Evolutionary conservation across 2,329 filamentous ascomycete genomes (phyloP).

Genomic region (Cytospora piceicola): DNA sequence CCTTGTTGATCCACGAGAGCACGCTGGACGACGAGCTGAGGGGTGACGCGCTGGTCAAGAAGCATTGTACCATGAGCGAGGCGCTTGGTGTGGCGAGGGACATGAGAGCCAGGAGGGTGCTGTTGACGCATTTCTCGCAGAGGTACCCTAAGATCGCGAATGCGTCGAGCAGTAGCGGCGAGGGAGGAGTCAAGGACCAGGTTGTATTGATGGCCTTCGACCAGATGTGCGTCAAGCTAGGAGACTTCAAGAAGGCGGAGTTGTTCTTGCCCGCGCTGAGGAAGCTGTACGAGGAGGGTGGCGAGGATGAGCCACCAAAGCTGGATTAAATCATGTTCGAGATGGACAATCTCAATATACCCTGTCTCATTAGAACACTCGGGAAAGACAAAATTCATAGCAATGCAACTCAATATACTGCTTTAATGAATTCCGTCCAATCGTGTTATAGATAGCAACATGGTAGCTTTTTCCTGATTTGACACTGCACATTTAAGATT

Average conservation of each 20-base stretch:
- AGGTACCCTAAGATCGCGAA: conserved; percentile 75
- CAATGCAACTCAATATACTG: background rate
- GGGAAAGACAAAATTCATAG: background rate
- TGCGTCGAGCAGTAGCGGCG: conserved; percentile 29
- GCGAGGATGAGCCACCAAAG: conserved; percentile 32
- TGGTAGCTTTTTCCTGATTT: background rate
- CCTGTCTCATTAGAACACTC: background rate
- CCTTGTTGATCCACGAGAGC: conserved; percentile 90
- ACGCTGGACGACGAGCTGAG: conserved; percentile 89
- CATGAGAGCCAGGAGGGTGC: conserved; percentile 79
- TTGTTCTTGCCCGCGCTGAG: conserved; percentile 64
- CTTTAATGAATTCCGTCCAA: background rate
- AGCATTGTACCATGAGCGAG: conserved; percentile 86
- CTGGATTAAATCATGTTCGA: background rate
- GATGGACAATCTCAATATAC: too few relatives aligned
- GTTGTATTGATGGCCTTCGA: conserved; percentile 77
- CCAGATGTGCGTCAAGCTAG: conserved; percentile 73
- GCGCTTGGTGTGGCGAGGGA: conserved; percentile 74
- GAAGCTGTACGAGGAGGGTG: conserved; percentile 55
- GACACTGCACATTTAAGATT: background rate
- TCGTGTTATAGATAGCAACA: background rate
- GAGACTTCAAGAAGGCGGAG: conserved; percentile 70
- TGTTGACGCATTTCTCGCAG: conserved; percentile 95
- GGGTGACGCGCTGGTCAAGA: conserved; percentile 82
- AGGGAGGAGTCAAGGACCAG: conserved; percentile 49